phyloP scores from a whole-genome alignment of 2,329 filamentous ascomycete genomes.

The Claviceps purpurea region DNA sequence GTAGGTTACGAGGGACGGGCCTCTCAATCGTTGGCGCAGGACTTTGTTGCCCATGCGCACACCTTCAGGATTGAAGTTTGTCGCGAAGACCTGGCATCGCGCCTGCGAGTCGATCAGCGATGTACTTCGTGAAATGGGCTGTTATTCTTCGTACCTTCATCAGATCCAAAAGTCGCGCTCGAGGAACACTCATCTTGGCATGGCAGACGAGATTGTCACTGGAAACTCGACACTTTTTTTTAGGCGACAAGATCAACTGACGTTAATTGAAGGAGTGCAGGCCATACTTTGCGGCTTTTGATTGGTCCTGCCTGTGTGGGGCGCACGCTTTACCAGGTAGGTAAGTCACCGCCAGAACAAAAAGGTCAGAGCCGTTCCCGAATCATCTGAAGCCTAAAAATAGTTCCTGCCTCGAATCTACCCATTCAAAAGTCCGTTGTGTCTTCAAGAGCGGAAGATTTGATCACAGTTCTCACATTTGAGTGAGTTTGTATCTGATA shows the following conservation, averaged over 20 bases:
- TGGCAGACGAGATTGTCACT: conserved; percentile 15
- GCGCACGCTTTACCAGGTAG: background rate
- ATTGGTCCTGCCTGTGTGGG: conserved; percentile 5
- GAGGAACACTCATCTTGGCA: conserved; percentile 47
- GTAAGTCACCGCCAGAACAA: background rate
- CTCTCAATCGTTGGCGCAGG: conserved; percentile 73
- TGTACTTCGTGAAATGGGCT: background rate
- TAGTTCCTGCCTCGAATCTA: background rate
- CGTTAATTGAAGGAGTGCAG: background rate
- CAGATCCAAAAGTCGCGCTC: conserved; percentile 52
- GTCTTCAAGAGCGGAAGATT: background rate
- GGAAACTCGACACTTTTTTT: background rate
- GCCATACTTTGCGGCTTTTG: background rate
- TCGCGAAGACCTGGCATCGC: conserved; percentile 85
- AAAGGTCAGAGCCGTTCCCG: background rate
- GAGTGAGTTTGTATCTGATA: background rate
- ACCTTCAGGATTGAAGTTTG: conserved; percentile 76
- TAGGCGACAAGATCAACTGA: background rate
- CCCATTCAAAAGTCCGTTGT: background rate
- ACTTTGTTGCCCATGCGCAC: conserved; percentile 82
- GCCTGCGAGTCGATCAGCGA: conserved; percentile 37
- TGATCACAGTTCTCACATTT: background rate
- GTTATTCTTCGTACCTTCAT: conserved; percentile 51
- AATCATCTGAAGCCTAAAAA: background rate
- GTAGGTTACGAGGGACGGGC: conserved; percentile 73